These are phyloP conservation scores for Grifola frondosa DNA, from an alignment of 1,284 basidiomycete genomes.

Conservation along the genomic window DNA sequence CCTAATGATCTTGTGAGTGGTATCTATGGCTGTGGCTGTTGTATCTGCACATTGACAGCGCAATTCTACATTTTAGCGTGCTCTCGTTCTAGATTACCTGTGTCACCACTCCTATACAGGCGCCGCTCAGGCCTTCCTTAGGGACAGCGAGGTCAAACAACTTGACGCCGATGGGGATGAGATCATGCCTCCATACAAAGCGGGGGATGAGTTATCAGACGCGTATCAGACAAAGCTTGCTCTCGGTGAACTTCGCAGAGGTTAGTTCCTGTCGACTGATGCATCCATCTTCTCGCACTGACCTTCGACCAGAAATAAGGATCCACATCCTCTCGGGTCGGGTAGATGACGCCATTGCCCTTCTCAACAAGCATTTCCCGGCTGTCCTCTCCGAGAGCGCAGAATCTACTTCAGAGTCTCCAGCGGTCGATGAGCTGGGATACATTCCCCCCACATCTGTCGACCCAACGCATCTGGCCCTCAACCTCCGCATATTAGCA, in stretches of 20 bases:
- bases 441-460: slow-evolving; percentile 61
- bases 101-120: slow-evolving; percentile 70
- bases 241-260: slow-evolving; percentile 54
- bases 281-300: slow-evolving; percentile 1
- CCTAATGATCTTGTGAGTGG: slow-evolving; percentile 22
- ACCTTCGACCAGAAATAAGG: slow-evolving; percentile 55
- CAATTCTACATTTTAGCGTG: slow-evolving; percentile 43
- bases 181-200: slow-evolving; percentile 39
- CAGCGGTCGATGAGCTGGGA: slow-evolving; percentile 24
- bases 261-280: slow-evolving; percentile 39
- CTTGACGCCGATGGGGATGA: slow-evolving; percentile 72
- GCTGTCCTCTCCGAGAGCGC: slow-evolving; percentile 49
- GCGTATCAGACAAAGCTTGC: slow-evolving; percentile 39
- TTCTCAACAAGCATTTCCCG: slow-evolving; percentile 71
- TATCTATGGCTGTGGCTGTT: too few species aligned
- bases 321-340: slow-evolving; percentile 64
- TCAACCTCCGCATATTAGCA: slow-evolving; percentile 81
- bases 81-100: slow-evolving; percentile 81
- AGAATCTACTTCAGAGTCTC: slow-evolving; percentile 13
- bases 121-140: slow-evolving; percentile 70
- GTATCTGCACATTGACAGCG: background rate
- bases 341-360: slow-evolving; percentile 64
- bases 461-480: slow-evolving; percentile 68
- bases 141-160: slow-evolving; percentile 59
- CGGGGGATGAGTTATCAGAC: slow-evolving; percentile 19